These are phyloP conservation scores for Rhizophagus sp. DNA, from an alignment of 192 early-diverging fungal species.

Conservation along the genomic window DNA sequence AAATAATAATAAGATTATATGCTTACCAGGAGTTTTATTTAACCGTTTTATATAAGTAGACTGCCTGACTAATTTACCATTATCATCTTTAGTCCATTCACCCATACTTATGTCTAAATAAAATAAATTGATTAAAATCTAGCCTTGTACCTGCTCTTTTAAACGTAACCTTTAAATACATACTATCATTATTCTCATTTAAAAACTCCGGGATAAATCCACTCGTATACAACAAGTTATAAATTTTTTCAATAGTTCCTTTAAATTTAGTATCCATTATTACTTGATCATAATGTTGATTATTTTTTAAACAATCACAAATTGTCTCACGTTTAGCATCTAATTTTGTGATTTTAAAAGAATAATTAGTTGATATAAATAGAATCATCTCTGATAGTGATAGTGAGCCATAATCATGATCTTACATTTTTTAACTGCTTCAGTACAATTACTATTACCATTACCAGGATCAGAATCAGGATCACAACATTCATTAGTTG, in stretches of 20 bases:
- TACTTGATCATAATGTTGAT: constrained; percentile 32
- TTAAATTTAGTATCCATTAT: constrained; percentile 37
- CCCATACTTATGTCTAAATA: constrained; percentile 32
- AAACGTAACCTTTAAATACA: neutral
- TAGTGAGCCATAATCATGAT: neutral
- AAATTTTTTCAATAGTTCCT: constrained; percentile 38
- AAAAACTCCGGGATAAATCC: constrained; percentile 36
- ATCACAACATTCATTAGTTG: neutral
- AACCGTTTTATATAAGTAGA: constrained; percentile 40
- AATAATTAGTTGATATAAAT: neutral
- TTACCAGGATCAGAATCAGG: neutral
- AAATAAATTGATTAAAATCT: neutral
- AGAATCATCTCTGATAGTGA: neutral
- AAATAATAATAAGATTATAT: no score
- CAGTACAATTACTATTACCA: neutral
- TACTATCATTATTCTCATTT: constrained; percentile 25
- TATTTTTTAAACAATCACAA: constrained; percentile 41
- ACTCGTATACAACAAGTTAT: constrained; percentile 42
- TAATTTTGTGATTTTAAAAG: neutral
- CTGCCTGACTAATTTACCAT: constrained; percentile 15
- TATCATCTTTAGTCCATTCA: constrained; percentile 32
- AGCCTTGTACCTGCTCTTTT: no score
- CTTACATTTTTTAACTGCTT: neutral
- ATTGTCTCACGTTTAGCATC: neutral
- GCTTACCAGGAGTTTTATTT: constrained; percentile 35